Evolutionary conservation across 352 stramenopile species (phyloP), one percentile per base, ranked within the genome.

Genomic region (Phytopythium helicoides): DNA sequence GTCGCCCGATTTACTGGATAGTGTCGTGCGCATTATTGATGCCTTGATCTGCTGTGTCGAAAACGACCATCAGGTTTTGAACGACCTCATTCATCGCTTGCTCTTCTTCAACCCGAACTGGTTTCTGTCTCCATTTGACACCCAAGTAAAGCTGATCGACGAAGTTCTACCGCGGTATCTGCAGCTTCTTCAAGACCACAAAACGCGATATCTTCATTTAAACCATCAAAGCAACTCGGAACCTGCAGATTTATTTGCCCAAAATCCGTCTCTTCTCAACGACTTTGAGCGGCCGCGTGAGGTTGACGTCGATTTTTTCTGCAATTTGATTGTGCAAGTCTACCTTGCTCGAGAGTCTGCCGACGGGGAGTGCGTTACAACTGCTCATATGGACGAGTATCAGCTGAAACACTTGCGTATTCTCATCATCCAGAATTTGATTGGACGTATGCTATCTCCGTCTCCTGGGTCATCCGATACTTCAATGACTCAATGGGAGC

Each of bases 81-180:
- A 68, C 48, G 64, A 83, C 18, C 79, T 71, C 44, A 78, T 92
- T 18, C 71, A 85, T 28, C 51, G 80, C 1, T 56, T 92, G n/a
- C 60, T 94, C 3, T 90, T 90, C 31, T 76, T 82, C 41, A 92
- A 89, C 35, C 78, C 69, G 14, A 91, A 68, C 37, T 94, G 85
- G 85, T 94, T 91, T 62, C 56, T 86, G 2, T 68, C 78, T 25
- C 81, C 80, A 15, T 92, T 84, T 51, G 77, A 87, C 6, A 92
- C 81, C 6, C 85, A 94, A 72, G 52, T 69, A 3, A 86, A 84
- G 37, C 56, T 94, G 6, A 52, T 92, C 0, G 63, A 66, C 25
- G 73, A 86, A 16, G 58, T 87, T 9, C 42, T 92, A 14, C 80
- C 82, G 12, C 65, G 56, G 28, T 92, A 90, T 51, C 41, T 90